Evolutionary conservation across 2,329 filamentous ascomycete genomes (phyloP), one percentile per base, ranked within the genome.

Genomic region (Colletotrichum viniferum): DNA sequence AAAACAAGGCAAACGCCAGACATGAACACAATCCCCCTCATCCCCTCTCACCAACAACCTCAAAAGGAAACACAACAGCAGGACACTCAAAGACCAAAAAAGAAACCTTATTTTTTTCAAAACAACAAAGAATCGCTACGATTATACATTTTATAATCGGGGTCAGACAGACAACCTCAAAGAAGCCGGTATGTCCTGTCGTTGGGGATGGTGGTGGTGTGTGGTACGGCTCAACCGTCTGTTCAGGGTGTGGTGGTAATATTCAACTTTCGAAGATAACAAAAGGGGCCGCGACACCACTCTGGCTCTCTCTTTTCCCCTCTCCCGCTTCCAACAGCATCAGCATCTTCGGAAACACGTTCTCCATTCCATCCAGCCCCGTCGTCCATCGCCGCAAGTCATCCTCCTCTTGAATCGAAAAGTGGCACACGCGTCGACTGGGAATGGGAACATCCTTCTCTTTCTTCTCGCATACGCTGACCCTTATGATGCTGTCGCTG

Each of bases 91-190:
- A 65, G 14, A 67, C 21, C 30, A 24, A 28, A 36, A 32, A 28
- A 56, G 13, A 55, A 28, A 56, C 28, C 62, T 63, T 73, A 16
- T 65, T 64, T 26, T 67, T 24, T 48, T 32, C 13, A n/a, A 38
- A 28, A 52, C 56, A 21, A 60, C 16, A 24, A 28, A 60, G n/a
- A 63, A 67, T 28, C 69, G 73, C 73, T 68, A 69, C 73, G 73
- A 75, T 75, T 75, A 75, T 75, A 73, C 63, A 73, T 63, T 56
- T 68, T 63, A 75, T 73, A 75, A 75, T 68, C 73, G 64, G 21
- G 21, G 32, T 16, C 9, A 34, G 60, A 70, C 34, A 21, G 36
- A 61, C 34, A 21, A 18, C 7, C 9, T 34, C n/a, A 52, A 52
- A 52, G 43, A 52, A 52, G 1, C n/a, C n/a, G 43, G 43, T 52